Evolutionary conservation across 2,329 filamentous ascomycete species (phyloP), one percentile per base, ranked within the genome.

Genomic region (Emericellopsis cladophorae): DNA sequence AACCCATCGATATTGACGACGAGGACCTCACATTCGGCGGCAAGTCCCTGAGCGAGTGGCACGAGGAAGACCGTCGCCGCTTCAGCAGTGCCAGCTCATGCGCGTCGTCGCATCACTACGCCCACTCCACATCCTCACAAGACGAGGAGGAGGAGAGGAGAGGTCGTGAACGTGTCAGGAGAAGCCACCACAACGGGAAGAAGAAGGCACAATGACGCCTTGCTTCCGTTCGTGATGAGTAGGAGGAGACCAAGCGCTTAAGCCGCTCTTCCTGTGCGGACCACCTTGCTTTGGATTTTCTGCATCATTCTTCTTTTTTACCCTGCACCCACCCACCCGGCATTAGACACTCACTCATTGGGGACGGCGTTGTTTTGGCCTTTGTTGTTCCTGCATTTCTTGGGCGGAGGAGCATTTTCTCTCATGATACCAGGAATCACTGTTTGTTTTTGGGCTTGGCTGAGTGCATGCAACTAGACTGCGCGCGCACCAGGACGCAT

Each of bases 11-110:
- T 45, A 78, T 78, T 49, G 72, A 78, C 42, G 74, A 78, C 51
- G 72, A 76, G 42, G 74, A 78, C 47, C 61, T 78, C 31, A 76
- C 67, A 54, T 78, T 77, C 49, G 72, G 72, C 42, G 74, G 74
- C 49, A 78, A 77, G 65, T 64, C 71, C 32, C 55, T 78, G 34
- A 72, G 72, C 54, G 59, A 66, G 14, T 76, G 72, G 72, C 74
- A 78, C 54, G 74, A 78, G 56, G 74, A 78, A 58, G 71, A 74
- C 46, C 63, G 70, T 34, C 58, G 64, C 39, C 58, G 64, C 15
- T 53, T 65, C 39, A 67, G 61, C 56, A 56, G 53, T 42, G 55
- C 50, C 32, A 68, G 45, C 58, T 16, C 18, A 4, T 16, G 33
- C 33, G 5, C 33, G 15, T 16, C 11, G 10, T 31, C 15, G 5